A percentile compares a stretch with the other conserved stretches of the same genome.
Conservation (phyloP, 2,329 filamentous ascomycete genomes). For the Talaromyces sp. region DNA sequence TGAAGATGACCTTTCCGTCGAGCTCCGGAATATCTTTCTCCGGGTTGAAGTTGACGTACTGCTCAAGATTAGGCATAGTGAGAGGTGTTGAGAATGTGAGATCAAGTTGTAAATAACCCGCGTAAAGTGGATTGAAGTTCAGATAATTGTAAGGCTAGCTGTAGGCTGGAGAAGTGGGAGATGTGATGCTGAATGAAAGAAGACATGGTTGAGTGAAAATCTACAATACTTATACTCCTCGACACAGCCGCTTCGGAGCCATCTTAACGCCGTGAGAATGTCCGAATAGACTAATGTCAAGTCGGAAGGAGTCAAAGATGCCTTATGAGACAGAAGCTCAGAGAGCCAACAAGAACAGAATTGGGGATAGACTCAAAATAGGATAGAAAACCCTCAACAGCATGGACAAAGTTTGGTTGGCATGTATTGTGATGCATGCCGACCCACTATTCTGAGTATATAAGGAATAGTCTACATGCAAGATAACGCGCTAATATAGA, state of each 20-base stretch:
- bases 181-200: neutral
- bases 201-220: neutral
- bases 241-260: neutral
- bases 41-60: conserved; percentile 28
- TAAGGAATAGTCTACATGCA: neutral
- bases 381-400: too few relatives aligned
- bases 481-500: neutral
- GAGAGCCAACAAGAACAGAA: too few relatives aligned
- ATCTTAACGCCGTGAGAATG: conserved; percentile 2
- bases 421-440: neutral
- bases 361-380: too few relatives aligned
- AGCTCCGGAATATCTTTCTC: conserved; percentile 34
- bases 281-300: neutral
- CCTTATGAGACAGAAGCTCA: neutral
- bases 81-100: neutral
- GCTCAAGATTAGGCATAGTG: conserved; percentile 16
- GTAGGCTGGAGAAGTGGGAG: neutral
- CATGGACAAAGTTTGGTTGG: too few relatives aligned
- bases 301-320: neutral
- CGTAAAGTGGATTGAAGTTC: neutral
- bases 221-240: conserved; percentile 7
- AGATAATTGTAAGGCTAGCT: neutral
- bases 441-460: neutral
- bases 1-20: conserved; percentile 32
- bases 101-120: neutral